Evolutionary conservation across 345 rosid genomes (phyloP), one percentile per base, ranked within the genome.

Genomic region (Limnanthes douglasii): DNA sequence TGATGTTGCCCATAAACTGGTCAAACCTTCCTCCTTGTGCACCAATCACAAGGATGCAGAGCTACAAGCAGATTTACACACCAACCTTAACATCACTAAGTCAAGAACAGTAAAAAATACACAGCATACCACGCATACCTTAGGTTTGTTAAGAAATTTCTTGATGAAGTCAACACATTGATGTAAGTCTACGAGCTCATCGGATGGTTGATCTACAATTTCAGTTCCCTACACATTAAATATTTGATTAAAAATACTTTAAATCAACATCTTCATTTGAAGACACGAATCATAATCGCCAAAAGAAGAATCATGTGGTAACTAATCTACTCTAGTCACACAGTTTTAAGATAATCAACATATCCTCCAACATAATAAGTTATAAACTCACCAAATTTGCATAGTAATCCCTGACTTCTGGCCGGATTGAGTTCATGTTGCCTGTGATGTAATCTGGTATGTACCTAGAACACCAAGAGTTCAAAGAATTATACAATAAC

Each of bases 1-100:
- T 92, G 28, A 92, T 54, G 51, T 92, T 85, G 47, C 95, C 96
- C 13, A 72, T 73, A 51, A 85, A 94, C 22, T 85, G 99, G 51
- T 92, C 99, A 54, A 81, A 92, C 27, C 99, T 65, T 29, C 96
- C 99, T 11, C 99, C 99, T 8, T 85, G 90, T 26, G 99, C 96
- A 21, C 96, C 99, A 3, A 75, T 70, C 20, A 69, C 90, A 60
- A 92, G 93, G 62, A 92, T 68, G 62, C 88, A 68, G 13, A 85
- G 64, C 94, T 85, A 65, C 45, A 38, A 46, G n/a, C 20, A 9
- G 24, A 27, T 16, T 21, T 15, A 9, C 27, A 41, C 13, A 16
- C 6, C 23, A 11, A 21, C 18, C 9, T 8, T 20, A 22, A 4
- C 18, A 31, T 21, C 16, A 39, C 5, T 10, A 27, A n/a, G 34